A percentile compares a stretch with the other conserved stretches of the same genome.
Evolutionary conservation across 1,284 basidiomycete genomes (phyloP).

Genomic region (Melampsora americana): DNA sequence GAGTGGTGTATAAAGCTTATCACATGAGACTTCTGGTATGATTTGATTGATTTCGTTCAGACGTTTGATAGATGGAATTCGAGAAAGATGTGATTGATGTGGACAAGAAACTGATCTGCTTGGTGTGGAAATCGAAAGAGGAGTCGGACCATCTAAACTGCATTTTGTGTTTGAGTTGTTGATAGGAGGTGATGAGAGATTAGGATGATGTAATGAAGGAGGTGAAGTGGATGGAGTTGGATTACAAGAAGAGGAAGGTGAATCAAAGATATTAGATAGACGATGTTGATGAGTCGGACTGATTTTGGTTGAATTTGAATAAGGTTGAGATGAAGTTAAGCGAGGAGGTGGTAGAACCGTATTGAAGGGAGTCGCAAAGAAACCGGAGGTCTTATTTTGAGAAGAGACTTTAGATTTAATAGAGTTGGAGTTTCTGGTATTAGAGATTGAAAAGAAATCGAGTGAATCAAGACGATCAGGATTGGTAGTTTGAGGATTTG

Average conservation of each 20-base stretch:
- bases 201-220: not conserved
- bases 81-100: too few relatives aligned
- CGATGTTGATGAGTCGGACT: not conserved
- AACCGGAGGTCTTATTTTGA: not conserved
- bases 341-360: not conserved
- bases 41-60: not conserved
- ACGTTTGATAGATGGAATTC: not conserved
- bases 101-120: not conserved
- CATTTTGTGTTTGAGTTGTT: too few relatives aligned
- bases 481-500: not conserved
- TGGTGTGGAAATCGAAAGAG: not conserved
- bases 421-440: not conserved
- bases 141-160: not conserved
- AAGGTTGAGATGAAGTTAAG: not conserved
- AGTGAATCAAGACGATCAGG: not conserved
- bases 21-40: too few relatives aligned
- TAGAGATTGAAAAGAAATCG: not conserved
- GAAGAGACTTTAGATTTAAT: not conserved
- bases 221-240: not conserved
- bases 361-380: not conserved
- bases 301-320: too few relatives aligned
- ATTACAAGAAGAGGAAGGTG: not conserved
- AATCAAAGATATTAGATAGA: not conserved
- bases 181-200: not conserved
- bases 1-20: too few relatives aligned